Conservation (phyloP, 805 yeast genomes). For the Sugiyamaella americana region DNA sequence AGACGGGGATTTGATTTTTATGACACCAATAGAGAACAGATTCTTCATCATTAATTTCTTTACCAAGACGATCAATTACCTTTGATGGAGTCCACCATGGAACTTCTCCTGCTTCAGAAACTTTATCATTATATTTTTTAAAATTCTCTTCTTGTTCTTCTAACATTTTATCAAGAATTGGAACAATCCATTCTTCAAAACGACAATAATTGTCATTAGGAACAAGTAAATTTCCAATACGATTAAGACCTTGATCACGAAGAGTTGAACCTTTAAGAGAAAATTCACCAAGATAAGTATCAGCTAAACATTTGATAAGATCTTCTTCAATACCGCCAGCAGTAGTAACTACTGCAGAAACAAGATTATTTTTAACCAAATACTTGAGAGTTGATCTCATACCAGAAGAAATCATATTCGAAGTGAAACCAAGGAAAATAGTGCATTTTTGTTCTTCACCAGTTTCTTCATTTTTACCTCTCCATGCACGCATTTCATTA, state of each 20-base stretch:
- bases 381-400: slow-evolving; percentile 83
- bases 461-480: slow-evolving; percentile 60
- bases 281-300: slow-evolving; percentile 92
- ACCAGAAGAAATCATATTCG: slow-evolving; percentile 92
- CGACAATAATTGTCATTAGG: slow-evolving; percentile 97
- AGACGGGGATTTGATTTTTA: slow-evolving; percentile 90
- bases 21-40: slow-evolving; percentile 98
- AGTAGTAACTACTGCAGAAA: slow-evolving; percentile 90
- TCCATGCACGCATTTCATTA: slow-evolving; percentile 88
- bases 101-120: slow-evolving; percentile 52
- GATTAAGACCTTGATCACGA: slow-evolving; percentile 93
- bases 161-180: slow-evolving; percentile 77
- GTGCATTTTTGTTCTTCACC: slow-evolving; percentile 67
- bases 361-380: slow-evolving; percentile 89
- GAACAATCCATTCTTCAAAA: slow-evolving; percentile 98
- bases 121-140: slow-evolving; percentile 44
- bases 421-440: slow-evolving; percentile 92
- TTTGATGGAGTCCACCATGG: slow-evolving; percentile 90
- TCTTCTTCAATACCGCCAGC: slow-evolving; percentile 99
- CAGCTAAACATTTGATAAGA: slow-evolving; percentile 91
- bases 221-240: slow-evolving; percentile 93
- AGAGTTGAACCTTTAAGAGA: slow-evolving; percentile 70
- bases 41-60: slow-evolving; percentile 88
- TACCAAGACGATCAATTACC: slow-evolving; percentile 87
- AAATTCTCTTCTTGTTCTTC: slow-evolving; percentile 79